phyloP scores from a whole-genome alignment of 2,329 filamentous ascomycete genomes.

The Xylariomycetidae sp. region DNA sequence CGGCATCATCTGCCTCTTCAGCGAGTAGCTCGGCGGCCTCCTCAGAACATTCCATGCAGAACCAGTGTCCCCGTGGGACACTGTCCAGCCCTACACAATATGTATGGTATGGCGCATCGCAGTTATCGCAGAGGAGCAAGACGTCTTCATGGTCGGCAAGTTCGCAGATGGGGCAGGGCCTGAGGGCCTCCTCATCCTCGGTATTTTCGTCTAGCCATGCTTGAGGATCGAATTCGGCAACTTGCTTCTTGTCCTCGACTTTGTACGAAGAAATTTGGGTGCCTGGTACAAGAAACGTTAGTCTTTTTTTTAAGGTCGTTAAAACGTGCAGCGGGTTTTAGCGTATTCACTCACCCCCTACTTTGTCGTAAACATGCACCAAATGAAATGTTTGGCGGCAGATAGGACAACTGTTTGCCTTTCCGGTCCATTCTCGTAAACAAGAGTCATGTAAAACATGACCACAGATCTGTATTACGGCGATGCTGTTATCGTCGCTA shows the following conservation, averaged over 20 bases:
- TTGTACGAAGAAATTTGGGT: constrained; percentile 52
- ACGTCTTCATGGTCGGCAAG: constrained; percentile 76
- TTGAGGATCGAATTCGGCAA: constrained; percentile 81
- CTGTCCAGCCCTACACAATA: constrained; percentile 81
- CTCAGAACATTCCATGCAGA: constrained; percentile 72
- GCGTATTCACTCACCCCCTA: constrained; percentile 64
- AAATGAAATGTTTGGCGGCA: constrained; percentile 88
- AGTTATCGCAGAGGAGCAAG: constrained; percentile 85
- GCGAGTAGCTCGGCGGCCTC: constrained; percentile 42
- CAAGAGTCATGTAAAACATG: constrained; percentile 92
- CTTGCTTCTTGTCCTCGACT: constrained; percentile 81
- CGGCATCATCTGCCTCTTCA: constrained; percentile 30
- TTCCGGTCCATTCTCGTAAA: constrained; percentile 88
- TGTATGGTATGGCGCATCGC: constrained; percentile 84
- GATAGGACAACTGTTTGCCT: constrained; percentile 96
- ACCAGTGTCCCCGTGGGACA: constrained; percentile 78
- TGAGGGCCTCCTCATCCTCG: constrained; percentile 65
- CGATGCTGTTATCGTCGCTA: constrained; percentile 42
- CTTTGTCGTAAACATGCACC: constrained; percentile 75
- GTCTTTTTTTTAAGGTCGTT: constrained; percentile 8
- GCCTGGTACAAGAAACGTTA: constrained; percentile 37
- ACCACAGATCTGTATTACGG: constrained; percentile 69
- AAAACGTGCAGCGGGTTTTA: constrained; percentile 4
- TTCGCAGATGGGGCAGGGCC: constrained; percentile 81
- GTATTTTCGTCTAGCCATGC: constrained; percentile 66